Base-by-base conservation (phyloP, 805 yeast genomes). In the Peterozyma toletana region DNA sequence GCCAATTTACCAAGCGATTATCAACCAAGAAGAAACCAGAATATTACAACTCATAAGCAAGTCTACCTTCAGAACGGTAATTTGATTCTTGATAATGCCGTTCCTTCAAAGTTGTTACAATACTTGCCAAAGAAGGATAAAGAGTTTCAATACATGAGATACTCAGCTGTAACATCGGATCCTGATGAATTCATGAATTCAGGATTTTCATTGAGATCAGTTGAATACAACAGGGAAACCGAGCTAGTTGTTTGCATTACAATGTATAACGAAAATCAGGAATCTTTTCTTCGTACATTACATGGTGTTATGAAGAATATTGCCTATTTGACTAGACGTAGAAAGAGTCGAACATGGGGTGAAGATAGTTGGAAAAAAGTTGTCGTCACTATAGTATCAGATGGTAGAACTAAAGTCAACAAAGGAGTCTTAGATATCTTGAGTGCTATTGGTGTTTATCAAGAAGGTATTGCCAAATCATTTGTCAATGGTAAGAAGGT, bases 181-280 rank as follows among this genome's bases (percentile, higher is more conserved):
- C 96, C 99, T 2, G 93, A 90, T 62, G 83, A 85, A 33, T 93
- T 86, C 58, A 77, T 78, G 14, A 71, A 68, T 3, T 78, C 77
- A 39, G 98, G 98, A 0, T 93, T 90, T 63, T 81, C 90, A 2
- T 67, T 93, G 41, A 76, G 99, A 53, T 85, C 95, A 9, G 83
- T 87, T 6, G 91, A 87, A 50, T 76, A 80, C 58, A 87, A 86
- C 51, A 79, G 99, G 59, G 96, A 89, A 55, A 91, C 93, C 29
- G 98, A 95, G 64, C 68, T 93, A 34, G 89, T 86, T 38, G 77
- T 93, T 41, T 90, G 98, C 64, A 78, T 93, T 52, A 93, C 99
- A 30, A 91, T 93, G 98, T 93, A 91, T 67, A 93, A 93, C 57
- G 99, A 93, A 65, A 95, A 87, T 62, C 96, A 90, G 60, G 71